A percentile compares a stretch with the other conserved stretches of the same genome.
phyloP scores from a whole-genome alignment of 73 alveolate species.

The Halteria grandinella region DNA sequence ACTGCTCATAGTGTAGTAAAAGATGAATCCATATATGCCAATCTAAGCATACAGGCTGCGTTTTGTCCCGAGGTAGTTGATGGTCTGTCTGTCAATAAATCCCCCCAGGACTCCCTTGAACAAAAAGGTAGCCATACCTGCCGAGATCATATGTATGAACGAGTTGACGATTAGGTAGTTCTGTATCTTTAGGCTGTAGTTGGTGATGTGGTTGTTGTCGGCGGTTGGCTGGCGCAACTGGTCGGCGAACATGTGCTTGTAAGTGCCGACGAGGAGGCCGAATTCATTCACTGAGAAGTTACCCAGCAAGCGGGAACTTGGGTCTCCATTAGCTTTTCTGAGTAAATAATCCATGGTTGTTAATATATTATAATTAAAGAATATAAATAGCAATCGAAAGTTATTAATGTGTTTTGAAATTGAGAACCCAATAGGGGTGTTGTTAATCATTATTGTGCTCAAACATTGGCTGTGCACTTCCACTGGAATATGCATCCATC shows the following conservation, averaged over 20 bases:
- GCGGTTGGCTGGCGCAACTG: conserved; percentile 48
- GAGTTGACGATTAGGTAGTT: conserved; percentile 20
- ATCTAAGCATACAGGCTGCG: conserved; percentile 3
- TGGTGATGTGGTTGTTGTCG: conserved; percentile 52
- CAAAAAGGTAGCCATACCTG: conserved; percentile 5
- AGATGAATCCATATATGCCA: conserved; percentile 13
- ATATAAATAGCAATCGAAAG: too few relatives aligned
- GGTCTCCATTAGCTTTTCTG: not conserved
- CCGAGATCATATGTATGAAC: conserved; percentile 15
- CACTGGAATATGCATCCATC: conserved; percentile 96
- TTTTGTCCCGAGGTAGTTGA: conserved; percentile 9
- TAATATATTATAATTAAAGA: too few relatives aligned
- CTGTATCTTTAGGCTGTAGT: conserved; percentile 34
- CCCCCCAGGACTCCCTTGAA: conserved; percentile 1
- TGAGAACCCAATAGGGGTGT: too few relatives aligned
- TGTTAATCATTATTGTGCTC: too few relatives aligned
- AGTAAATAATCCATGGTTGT: conserved; percentile 4
- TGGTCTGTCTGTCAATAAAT: not conserved
- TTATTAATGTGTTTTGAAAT: too few relatives aligned
- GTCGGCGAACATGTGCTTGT: conserved; percentile 7
- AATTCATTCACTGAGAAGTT: conserved; percentile 39
- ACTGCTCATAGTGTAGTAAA: not conserved
- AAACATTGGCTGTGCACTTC: conserved; percentile 78
- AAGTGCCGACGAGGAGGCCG: not conserved
- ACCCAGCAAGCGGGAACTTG: not conserved